phyloP scores from a whole-genome alignment of 2,329 filamentous ascomycete species.

The Fusarium heterosporum region DNA sequence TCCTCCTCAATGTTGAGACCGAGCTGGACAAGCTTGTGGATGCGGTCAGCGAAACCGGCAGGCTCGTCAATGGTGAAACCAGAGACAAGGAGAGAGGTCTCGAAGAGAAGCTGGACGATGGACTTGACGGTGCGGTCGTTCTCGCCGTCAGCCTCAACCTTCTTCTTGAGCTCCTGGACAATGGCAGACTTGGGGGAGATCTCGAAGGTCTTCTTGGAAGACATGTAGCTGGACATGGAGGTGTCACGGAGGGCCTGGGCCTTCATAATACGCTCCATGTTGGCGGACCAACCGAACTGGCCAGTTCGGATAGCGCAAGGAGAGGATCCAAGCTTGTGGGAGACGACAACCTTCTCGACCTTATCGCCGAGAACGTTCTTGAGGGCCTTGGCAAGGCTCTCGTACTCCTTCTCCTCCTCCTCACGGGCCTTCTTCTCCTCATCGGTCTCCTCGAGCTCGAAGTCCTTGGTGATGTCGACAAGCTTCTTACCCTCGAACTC shows the following conservation, averaged over 20 bases:
- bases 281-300: constrained; percentile 99
- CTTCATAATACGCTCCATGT: constrained; percentile 99
- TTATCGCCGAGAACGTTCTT: constrained; percentile 99
- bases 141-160: constrained; percentile 97
- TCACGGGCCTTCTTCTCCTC: constrained; percentile 98
- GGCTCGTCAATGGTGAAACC: constrained; percentile 99
- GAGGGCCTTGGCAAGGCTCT: constrained; percentile 92
- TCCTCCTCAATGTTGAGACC: constrained; percentile 97
- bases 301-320: constrained; percentile 99
- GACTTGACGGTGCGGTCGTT: constrained; percentile 99
- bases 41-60: constrained; percentile 96
- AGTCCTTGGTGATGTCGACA: constrained; percentile 99
- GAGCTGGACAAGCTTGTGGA: constrained; percentile 99
- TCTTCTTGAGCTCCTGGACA: constrained; percentile 99
- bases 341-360: constrained; percentile 99
- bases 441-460: constrained; percentile 99
- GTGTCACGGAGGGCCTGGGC: constrained; percentile 99
- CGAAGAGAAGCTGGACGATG: constrained; percentile 97
- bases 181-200: constrained; percentile 99
- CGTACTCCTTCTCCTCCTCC: constrained; percentile 98
- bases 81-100: constrained; percentile 98
- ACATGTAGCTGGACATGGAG: constrained; percentile 99
- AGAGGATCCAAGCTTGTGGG: constrained; percentile 93
- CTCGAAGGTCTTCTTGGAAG: constrained; percentile 99
- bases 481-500: constrained; percentile 99